Percentiles rank a stretch among this genome's conserved stretches.
Conservation (phyloP, 2,329 filamentous ascomycete genomes). For the Aspergillus cejpii region DNA sequence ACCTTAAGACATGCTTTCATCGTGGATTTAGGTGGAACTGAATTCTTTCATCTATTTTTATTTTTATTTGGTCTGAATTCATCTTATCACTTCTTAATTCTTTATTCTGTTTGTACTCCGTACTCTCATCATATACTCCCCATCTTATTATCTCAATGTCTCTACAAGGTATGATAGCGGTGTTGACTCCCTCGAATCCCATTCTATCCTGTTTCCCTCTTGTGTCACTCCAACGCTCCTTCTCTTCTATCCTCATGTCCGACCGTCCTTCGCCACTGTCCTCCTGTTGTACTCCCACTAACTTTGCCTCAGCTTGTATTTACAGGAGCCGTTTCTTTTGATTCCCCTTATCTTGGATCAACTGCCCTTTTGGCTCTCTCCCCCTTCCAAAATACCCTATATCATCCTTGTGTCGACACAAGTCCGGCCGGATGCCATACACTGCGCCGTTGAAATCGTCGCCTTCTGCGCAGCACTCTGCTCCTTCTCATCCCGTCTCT, state of each 20-base stretch:
- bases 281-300: neutral
- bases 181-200: constrained; percentile 14
- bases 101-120: too few relatives aligned
- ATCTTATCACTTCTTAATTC: too few relatives aligned
- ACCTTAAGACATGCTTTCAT: too few relatives aligned
- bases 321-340: constrained; percentile 1
- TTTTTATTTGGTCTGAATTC: too few relatives aligned
- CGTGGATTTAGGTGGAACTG: too few relatives aligned
- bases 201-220: constrained; percentile 1
- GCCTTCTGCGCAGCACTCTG: constrained; percentile 48
- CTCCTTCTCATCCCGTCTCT: constrained; percentile 43
- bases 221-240: constrained; percentile 23
- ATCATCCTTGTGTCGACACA: constrained; percentile 26
- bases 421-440: constrained; percentile 46
- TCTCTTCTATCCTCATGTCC: constrained; percentile 8
- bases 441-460: constrained; percentile 50
- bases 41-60: too few relatives aligned
- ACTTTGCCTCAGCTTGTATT: neutral
- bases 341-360: neutral
- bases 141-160: too few relatives aligned
- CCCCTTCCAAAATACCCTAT: neutral
- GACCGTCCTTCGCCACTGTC: neutral
- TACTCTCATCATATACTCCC: too few relatives aligned
- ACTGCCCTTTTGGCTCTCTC: neutral
- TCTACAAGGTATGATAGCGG: neutral